Percentiles rank a stretch among this genome's conserved stretches.
These are phyloP conservation scores for Candida berthetii DNA, from an alignment of 805 yeast species.

Conservation along the genomic window DNA sequence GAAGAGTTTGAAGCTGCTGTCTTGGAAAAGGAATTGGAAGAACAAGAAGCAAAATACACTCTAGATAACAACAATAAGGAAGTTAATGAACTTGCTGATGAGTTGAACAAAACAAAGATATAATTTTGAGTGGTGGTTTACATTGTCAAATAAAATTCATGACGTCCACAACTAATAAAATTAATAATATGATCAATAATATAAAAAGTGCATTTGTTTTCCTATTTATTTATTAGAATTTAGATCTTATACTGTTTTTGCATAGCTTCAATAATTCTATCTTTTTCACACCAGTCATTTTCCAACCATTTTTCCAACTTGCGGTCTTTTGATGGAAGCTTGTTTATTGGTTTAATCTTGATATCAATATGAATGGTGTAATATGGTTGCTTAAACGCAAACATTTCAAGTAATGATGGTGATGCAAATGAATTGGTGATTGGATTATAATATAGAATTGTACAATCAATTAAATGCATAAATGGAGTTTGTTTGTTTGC, in stretches of 20 bases:
- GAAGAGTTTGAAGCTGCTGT: conserved; percentile 40
- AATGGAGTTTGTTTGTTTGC: conserved; percentile 5
- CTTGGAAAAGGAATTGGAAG: conserved; percentile 34
- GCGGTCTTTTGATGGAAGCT: conserved; percentile 46
- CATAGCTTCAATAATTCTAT: conserved; percentile 37
- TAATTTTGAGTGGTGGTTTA: too few relatives aligned
- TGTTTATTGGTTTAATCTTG: conserved; percentile 27
- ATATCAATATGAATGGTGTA: conserved; percentile 21
- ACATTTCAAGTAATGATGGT: conserved; percentile 31
- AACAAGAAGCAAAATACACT: conserved; percentile 33
- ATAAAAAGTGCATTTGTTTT: too few relatives aligned
- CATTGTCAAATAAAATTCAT: too few relatives aligned
- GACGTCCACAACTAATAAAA: too few relatives aligned
- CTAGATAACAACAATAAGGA: conserved; percentile 34
- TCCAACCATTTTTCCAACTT: conserved; percentile 76
- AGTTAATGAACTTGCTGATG: conserved; percentile 54
- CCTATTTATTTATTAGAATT: conserved; percentile 7
- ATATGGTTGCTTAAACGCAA: conserved; percentile 24
- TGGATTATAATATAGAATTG: conserved; percentile 32
- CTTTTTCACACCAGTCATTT: conserved; percentile 65
- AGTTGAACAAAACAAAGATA: conserved; percentile 51
- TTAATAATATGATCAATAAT: too few relatives aligned
- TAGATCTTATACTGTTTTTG: conserved; percentile 23
- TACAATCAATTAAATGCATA: conserved; percentile 23
- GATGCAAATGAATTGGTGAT: conserved; percentile 20